These are phyloP conservation scores for Powellomyces hirtus DNA, from an alignment of 192 early-diverging fungal genomes.

Conservation along the genomic window DNA sequence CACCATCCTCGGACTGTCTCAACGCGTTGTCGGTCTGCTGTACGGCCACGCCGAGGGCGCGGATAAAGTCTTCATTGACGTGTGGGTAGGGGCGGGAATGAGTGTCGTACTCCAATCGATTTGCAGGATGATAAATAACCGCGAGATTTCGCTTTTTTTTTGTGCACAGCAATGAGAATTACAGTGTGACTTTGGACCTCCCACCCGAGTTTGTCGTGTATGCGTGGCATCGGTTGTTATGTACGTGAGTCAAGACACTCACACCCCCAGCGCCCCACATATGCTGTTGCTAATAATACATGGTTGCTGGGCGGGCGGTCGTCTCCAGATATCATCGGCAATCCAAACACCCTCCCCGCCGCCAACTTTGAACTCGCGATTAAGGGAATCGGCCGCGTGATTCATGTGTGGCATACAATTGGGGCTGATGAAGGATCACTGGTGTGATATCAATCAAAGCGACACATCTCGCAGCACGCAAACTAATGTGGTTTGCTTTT, in stretches of 20 bases:
- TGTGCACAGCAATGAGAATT: constrained; percentile 3
- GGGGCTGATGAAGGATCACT: constrained; percentile 11
- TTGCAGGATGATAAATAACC: neutral
- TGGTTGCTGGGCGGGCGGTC: no score
- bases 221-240: constrained; percentile 71
- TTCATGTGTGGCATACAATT: constrained; percentile 42
- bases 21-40: constrained; percentile 62
- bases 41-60: constrained; percentile 69
- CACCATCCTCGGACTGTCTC: constrained; percentile 62
- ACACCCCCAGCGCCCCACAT: no score
- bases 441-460: constrained; percentile 13
- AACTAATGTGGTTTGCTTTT: no score
- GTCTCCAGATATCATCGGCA: constrained; percentile 45
- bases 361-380: constrained; percentile 46
- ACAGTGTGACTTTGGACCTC: constrained; percentile 39
- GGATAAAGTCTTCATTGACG: constrained; percentile 50
- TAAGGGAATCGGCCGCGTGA: constrained; percentile 43
- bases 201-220: constrained; percentile 63
- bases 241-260: constrained; percentile 10
- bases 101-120: no score
- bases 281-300: no score
- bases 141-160: constrained; percentile 11
- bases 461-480: no score
- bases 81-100: constrained; percentile 29
- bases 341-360: constrained; percentile 38